These are phyloP conservation scores for Melampsora occidentalis DNA, from an alignment of 1,284 basidiomycete species.

Conservation along the genomic window DNA sequence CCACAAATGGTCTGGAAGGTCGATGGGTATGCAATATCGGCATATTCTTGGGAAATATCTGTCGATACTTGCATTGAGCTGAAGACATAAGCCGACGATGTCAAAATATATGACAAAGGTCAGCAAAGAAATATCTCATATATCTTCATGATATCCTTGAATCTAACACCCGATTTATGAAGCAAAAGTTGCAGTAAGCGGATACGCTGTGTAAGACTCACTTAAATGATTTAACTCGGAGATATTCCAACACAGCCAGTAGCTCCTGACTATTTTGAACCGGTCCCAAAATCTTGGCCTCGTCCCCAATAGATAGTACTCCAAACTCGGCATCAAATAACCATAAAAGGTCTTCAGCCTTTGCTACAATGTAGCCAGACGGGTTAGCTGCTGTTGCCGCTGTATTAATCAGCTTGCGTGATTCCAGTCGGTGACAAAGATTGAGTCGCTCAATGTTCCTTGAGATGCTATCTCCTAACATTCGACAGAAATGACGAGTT, in stretches of 20 bases:
- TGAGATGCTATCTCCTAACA: slow-evolving; percentile 78
- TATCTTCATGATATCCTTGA: neutral
- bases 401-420: slow-evolving; percentile 77
- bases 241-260: slow-evolving; percentile 75
- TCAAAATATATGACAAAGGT: slow-evolving; percentile 53
- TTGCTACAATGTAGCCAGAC: slow-evolving; percentile 79
- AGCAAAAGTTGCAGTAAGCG: neutral
- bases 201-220: slow-evolving; percentile 53
- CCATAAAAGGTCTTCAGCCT: slow-evolving; percentile 75
- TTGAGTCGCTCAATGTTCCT: slow-evolving; percentile 77
- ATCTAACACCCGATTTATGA: slow-evolving; percentile 26
- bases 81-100: neutral
- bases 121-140: neutral
- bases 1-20: slow-evolving; percentile 74
- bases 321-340: slow-evolving; percentile 83
- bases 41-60: slow-evolving; percentile 68
- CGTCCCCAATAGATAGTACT: slow-evolving; percentile 77
- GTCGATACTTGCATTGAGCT: slow-evolving; percentile 67
- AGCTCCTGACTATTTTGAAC: slow-evolving; percentile 80
- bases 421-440: slow-evolving; percentile 73
- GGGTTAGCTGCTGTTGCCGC: slow-evolving; percentile 70
- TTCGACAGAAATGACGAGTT: slow-evolving; percentile 56
- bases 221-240: slow-evolving; percentile 73
- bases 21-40: slow-evolving; percentile 68
- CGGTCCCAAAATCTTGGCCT: slow-evolving; percentile 77